Percentiles rank a stretch among this genome's conserved stretches.
Conservation (phyloP, 192 early-diverging fungal genomes). For the Backusella macrospora region DNA sequence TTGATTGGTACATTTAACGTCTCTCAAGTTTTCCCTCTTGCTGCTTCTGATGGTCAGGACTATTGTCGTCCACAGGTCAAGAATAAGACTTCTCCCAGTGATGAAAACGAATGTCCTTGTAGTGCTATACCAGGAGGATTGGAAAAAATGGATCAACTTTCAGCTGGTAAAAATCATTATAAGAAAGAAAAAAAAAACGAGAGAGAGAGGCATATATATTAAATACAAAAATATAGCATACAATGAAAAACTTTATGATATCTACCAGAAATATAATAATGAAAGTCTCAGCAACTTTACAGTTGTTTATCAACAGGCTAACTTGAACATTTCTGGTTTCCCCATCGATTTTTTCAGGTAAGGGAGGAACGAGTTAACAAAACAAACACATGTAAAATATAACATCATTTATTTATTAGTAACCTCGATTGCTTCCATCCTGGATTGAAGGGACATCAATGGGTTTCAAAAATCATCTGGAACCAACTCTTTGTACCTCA, state of each 20-base stretch:
- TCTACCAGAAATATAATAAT: constrained; percentile 7
- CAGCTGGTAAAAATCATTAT: background rate
- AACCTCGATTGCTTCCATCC: constrained; percentile 12
- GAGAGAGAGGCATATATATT: background rate
- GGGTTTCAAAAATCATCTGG: constrained; percentile 18
- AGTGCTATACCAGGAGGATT: background rate
- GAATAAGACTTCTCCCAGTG: background rate
- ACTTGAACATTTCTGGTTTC: constrained; percentile 15
- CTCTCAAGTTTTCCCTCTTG: background rate
- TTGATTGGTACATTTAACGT: constrained; percentile 14
- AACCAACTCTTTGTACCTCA: constrained; percentile 13
- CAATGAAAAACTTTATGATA: background rate
- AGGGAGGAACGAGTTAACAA: background rate
- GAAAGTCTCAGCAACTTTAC: background rate
- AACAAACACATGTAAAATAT: too few species aligned
- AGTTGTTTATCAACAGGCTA: constrained; percentile 13
- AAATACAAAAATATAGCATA: background rate
- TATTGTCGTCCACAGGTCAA: constrained; percentile 2
- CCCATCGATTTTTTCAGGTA: constrained; percentile 17
- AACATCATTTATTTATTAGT: background rate
- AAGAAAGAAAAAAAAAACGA: background rate
- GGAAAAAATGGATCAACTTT: constrained; percentile 10
- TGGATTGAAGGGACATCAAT: constrained; percentile 8
- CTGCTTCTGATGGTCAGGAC: background rate
- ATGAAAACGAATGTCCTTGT: constrained; percentile 6